Evolutionary conservation across 352 stramenopile species (phyloP), one percentile per base, ranked within the genome.

Genomic region (Globisporangium cylindrosporum): DNA sequence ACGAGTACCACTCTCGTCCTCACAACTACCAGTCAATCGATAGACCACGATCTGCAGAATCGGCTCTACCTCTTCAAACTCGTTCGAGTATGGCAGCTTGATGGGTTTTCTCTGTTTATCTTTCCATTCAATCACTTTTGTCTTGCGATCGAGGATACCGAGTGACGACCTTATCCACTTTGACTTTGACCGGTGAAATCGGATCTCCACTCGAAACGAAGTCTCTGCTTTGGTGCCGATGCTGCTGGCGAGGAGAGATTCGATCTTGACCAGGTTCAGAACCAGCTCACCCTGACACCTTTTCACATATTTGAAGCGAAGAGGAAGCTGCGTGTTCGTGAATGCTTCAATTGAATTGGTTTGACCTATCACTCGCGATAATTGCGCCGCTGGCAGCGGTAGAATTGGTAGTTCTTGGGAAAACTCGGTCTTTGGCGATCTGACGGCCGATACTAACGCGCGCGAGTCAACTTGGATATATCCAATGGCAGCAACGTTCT

Each of bases 41-140:
- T 76, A 64, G 1, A 79, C 69, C 20, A 81, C 67, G 22, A 85
- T 10, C 36, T 78, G 75, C 4, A 82, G 12, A 7, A 71, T 59
- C 25, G 75, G 72, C 34, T 79, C 75, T 0, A 20, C 43, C 2
- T n/a, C 49, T 24, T 79, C 73, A 12, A 64, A 51, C 18, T 68
- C 62, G 32, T 80, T 85, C 7, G 70, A 73, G 61, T 77, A 82
- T 1, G 46, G n/a, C 3, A 82, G 32, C 6, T 65, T 27, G 14
- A 79, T 55, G 2, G 66, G 6, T 9, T 64, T 43, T 43, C 10
- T 72, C n/a, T 66, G 55, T 1, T 25, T 29, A 0, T 10, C 38
- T 27, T 41, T 43, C 73, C 73, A 79, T 4, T 27, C 36, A 8
- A 79, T 69, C 24, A 53, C 43, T 0, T 55, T 43, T 0, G 64